Evolutionary conservation across 129 eudicot genomes (phyloP), one percentile per base, ranked within the genome.

Genomic region (Silybum marianum): DNA sequence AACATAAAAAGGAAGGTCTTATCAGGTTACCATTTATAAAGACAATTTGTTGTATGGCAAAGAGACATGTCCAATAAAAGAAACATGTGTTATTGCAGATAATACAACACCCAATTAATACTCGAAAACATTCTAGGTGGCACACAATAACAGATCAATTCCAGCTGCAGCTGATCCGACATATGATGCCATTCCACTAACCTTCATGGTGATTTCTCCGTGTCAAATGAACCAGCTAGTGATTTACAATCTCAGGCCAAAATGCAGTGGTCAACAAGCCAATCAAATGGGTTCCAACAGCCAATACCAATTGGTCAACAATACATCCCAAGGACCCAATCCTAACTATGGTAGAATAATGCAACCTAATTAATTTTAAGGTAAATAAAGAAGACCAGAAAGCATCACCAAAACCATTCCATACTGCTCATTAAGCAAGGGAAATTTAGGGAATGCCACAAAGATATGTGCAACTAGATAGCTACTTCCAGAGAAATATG

Each of bases 231-330:
- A 83, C 8, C 63, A 51, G 63, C 63, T 79, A 84, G 86, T 74
- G 76, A 84, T 78, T 84, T 79, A 75, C 72, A 80, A 81, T 86
- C 82, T 82, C 87, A 72, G 74, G 77, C 75, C 85, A 80, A 89
- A 80, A 81, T 44, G 78, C 79, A 72, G 81, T 46, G 80, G 78
- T 86, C 71, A 48, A 84, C 73, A 63, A 21, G 78, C 76, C 80
- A 46, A 81, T 79, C 80, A 81, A 69, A 83, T 74, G 73, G 84
- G 68, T 80, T 89, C 93, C 82, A 84, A 84, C 87, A 84, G 44
- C 79, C 75, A 77, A 80, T 51, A 82, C 80, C 69, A 74, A 78
- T 74, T 68, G 72, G 76, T 24, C n/a, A 18, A 78, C 69, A 78
- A 72, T 69, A 84, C 42, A 38, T 38, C 42, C 42, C n/a, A n/a